Percentiles rank a stretch among this genome's conserved stretches.
Conservation (phyloP, 129 eudicot species). For the Lactuca saligna region DNA sequence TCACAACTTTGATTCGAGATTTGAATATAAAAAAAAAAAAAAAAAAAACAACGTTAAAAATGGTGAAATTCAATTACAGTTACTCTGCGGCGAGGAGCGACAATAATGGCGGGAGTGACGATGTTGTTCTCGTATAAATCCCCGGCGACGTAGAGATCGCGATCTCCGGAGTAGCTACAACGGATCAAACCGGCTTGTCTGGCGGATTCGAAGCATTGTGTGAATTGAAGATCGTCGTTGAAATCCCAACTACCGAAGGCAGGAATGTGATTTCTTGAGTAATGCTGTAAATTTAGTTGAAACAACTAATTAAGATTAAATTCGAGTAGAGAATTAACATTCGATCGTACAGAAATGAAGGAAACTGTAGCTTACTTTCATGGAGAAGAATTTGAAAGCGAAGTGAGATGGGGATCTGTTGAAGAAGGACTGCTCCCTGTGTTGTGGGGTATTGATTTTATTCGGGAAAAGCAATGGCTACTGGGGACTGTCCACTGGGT, state of each 20-base stretch:
- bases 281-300: conserved; percentile 32
- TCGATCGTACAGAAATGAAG: background rate
- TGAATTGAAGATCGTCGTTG: conserved; percentile 61
- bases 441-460: conserved; percentile 20
- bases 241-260: conserved; percentile 93
- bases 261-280: conserved; percentile 57
- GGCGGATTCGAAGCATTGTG: conserved; percentile 81
- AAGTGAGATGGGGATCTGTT: conserved; percentile 14
- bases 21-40: background rate
- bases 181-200: conserved; percentile 58
- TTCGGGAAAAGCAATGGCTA: background rate
- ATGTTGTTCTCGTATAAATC: conserved; percentile 71
- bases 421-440: background rate
- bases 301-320: background rate
- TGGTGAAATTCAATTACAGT: background rate
- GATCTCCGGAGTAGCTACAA: conserved; percentile 54
- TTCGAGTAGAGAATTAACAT: background rate
- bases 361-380: conserved; percentile 11
- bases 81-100: conserved; percentile 70
- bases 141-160: conserved; percentile 91
- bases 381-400: conserved; percentile 13
- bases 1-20: background rate
- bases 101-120: conserved; percentile 83
- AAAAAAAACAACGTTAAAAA: background rate
- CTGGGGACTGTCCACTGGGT: background rate